Conservation (phyloP, 129 eudicot species). For the Saposhnikovia divaricata region DNA sequence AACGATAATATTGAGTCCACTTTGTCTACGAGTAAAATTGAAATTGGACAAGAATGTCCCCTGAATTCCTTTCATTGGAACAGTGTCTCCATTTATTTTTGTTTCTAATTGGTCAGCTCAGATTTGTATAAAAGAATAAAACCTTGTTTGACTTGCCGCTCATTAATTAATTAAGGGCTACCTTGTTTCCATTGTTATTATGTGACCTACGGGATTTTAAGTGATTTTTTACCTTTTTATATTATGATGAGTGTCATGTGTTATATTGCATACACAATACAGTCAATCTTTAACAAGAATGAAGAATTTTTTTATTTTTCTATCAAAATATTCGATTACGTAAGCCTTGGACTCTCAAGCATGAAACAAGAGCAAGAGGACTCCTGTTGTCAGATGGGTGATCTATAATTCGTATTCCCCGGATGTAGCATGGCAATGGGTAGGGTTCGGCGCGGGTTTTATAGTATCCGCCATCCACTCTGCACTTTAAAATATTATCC, state of each 20-base stretch:
- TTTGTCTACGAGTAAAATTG: too few relatives aligned
- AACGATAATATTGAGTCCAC: too few relatives aligned
- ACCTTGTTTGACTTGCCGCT: neutral
- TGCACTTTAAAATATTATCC: too few relatives aligned
- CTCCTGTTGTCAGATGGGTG: neutral
- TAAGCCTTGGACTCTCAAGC: neutral
- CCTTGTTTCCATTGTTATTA: neutral
- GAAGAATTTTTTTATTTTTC: neutral
- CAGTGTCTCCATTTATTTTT: too few relatives aligned
- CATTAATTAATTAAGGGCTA: neutral
- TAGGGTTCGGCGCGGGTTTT: too few relatives aligned
- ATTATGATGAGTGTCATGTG: neutral
- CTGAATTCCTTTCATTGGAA: too few relatives aligned
- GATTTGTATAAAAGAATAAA: neutral
- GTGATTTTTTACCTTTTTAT: neutral
- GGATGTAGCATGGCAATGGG: neutral
- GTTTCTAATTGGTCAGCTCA: neutral
- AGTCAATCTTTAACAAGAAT: neutral
- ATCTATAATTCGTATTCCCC: neutral
- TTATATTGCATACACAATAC: neutral
- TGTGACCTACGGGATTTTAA: neutral
- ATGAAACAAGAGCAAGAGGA: neutral
- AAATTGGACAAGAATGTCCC: too few relatives aligned
- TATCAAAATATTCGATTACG: neutral
- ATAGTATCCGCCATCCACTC: too few relatives aligned